Evolutionary conservation across 257 asterid genomes (phyloP).

Genomic region (Paraleonurus japonicus): DNA sequence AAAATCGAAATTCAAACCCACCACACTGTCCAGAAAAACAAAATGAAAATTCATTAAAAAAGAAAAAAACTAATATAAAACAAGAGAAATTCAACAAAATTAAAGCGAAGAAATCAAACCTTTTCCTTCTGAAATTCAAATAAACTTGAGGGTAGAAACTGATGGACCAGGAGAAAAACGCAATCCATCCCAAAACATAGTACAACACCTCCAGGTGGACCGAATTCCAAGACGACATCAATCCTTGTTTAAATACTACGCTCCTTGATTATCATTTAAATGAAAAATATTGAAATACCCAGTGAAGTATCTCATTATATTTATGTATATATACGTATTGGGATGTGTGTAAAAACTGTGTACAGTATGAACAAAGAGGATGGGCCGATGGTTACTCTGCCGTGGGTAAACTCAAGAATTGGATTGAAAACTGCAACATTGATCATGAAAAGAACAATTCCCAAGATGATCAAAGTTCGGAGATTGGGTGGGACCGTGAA

Average conservation of each 20-base stretch:
- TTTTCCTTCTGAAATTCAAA: conserved; percentile 73
- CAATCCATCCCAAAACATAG: conserved; percentile 79
- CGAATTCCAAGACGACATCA: conserved; percentile 82
- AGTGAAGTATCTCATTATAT: background rate
- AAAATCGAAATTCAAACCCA: conserved; percentile 92
- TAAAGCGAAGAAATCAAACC: conserved; percentile 39
- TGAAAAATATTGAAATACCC: background rate
- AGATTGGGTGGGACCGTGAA: conserved; percentile 19
- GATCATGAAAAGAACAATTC: background rate
- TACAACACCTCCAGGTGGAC: conserved; percentile 54
- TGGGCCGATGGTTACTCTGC: background rate
- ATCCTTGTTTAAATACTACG: background rate
- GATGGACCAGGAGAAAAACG: conserved; percentile 84
- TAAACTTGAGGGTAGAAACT: conserved; percentile 89
- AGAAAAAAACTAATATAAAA: background rate
- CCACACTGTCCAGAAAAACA: conserved; percentile 55
- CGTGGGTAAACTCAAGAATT: background rate
- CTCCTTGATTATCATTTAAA: background rate
- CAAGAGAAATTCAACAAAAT: background rate
- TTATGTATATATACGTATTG: background rate
- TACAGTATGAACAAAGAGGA: background rate
- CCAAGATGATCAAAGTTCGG: background rate
- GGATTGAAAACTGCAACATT: background rate
- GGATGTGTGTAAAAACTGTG: background rate
- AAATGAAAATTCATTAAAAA: background rate